Conservation (phyloP, 1,284 basidiomycete species). For the Cryptococcus sp. region DNA sequence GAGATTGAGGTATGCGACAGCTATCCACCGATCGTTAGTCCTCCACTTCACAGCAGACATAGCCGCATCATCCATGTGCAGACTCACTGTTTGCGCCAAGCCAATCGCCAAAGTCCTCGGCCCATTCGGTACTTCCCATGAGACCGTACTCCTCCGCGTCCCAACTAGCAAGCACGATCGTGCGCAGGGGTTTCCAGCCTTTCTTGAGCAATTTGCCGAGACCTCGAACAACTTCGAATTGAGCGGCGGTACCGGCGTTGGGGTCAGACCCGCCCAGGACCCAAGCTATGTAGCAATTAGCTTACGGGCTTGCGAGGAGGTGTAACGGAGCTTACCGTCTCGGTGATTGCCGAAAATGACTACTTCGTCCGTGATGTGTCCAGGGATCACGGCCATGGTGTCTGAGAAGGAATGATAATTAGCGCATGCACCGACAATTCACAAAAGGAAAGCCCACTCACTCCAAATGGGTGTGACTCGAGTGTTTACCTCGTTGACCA, state of each 20-base stretch:
- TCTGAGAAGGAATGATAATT: conserved; percentile 46
- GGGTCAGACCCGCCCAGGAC: conserved; percentile 83
- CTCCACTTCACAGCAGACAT: conserved; percentile 10
- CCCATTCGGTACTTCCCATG: conserved; percentile 84
- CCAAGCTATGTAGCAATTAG: conserved; percentile 42
- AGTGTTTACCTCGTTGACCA: conserved; percentile 65
- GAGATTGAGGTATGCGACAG: conserved; percentile 83
- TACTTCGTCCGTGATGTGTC: conserved; percentile 81
- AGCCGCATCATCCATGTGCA: conserved; percentile 31
- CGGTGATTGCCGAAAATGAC: conserved; percentile 83
- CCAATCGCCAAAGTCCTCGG: conserved; percentile 84
- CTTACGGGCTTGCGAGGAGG: conserved; percentile 38
- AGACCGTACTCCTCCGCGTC: conserved; percentile 93
- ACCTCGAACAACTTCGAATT: conserved; percentile 81
- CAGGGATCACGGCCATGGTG: conserved; percentile 85
- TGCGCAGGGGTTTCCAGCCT: conserved; percentile 88
- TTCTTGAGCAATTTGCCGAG: conserved; percentile 68
- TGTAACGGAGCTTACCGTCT: conserved; percentile 62
- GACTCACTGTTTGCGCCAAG: conserved; percentile 63
- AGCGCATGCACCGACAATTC: no score
- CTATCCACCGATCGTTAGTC: conserved; percentile 18
- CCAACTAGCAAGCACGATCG: conserved; percentile 87
- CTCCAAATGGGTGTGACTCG: conserved; percentile 62
- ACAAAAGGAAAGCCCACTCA: conserved; percentile 8
- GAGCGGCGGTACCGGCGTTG: conserved; percentile 79